Evolutionary conservation across 495 filamentous ascomycete genomes (phyloP), one percentile per base, ranked within the genome.

Genomic region (Gamarada debralockiae): DNA sequence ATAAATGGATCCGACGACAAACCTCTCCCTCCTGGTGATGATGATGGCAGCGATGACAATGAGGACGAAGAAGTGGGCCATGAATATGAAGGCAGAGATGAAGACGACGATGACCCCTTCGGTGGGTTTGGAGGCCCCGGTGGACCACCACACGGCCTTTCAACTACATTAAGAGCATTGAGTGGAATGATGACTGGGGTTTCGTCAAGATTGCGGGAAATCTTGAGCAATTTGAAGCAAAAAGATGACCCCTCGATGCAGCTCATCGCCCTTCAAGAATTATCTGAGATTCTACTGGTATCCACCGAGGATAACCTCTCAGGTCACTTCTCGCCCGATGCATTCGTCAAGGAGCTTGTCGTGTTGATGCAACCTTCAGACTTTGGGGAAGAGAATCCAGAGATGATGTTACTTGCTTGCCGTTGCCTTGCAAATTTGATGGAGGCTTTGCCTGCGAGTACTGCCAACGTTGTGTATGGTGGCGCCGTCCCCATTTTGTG

Each of bases 341-440:
- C 85, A 14, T 97, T 93, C 59, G 89, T 97, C 47, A 97, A 97
- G 70, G 95, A 99, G 65, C 76, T 99, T 52, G 90, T 97, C 23
- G 68, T 77, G 1, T 71, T 99, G 59, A 97, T 99, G 93, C 86
- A 95, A 57, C 90, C 92, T 0, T 86, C 92, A 23, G 80, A 84
- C 40, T 80, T 81, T 45, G 90, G 89, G 17, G 89, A 92, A 58
- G 90, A 95, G 65, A 96, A 96, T 63, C 87, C 92, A 3, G 92
- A 99, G 68, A 96, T 97, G 59, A 97, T 97, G 92, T 84, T 97
- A 2, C 79, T 97, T 53, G 95, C 95, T 3, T 97, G 95, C 66
- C 87, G 95, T 42, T 97, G 89, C 67, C 83, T 99, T 42, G 95
- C 95, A 43, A 97, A 99, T 60, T 67, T 99, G 25, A 99, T 99